phyloP scores from a whole-genome alignment of 2,329 filamentous ascomycete species.

The Cladosporium sp. region DNA sequence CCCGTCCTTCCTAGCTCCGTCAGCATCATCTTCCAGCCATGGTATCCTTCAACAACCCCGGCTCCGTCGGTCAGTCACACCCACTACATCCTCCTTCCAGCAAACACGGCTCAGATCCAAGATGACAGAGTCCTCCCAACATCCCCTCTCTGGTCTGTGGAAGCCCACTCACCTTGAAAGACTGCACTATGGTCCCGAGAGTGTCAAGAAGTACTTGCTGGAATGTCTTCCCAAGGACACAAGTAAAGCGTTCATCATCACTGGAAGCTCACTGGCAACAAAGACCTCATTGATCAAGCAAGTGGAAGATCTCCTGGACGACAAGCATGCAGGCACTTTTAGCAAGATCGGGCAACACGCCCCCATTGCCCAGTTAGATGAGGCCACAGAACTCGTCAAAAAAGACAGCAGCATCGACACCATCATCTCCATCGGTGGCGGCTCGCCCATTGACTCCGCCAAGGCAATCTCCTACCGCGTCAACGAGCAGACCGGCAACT shows the following conservation, averaged over 20 bases:
- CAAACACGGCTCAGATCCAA: constrained; percentile 35
- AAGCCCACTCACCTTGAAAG: constrained; percentile 51
- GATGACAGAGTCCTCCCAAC: constrained; percentile 46
- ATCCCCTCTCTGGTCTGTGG: constrained; percentile 52
- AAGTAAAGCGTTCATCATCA: constrained; percentile 60
- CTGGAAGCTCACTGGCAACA: constrained; percentile 53
- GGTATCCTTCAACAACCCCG: constrained; percentile 16
- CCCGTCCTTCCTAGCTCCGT: background rate
- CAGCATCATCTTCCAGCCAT: background rate
- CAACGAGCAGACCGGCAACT: constrained; percentile 43
- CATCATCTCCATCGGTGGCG: constrained; percentile 57
- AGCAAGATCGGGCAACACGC: constrained; percentile 57
- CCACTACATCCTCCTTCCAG: background rate
- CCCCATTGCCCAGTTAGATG: constrained; percentile 55
- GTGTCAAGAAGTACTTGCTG: constrained; percentile 50
- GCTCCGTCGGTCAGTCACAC: constrained; percentile 17
- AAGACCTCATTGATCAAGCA: constrained; percentile 55
- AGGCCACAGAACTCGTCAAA: constrained; percentile 50
- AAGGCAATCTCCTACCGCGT: constrained; percentile 50
- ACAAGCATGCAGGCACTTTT: constrained; percentile 55
- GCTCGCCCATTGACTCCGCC: constrained; percentile 55
- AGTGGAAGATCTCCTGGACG: constrained; percentile 51
- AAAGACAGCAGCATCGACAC: constrained; percentile 53
- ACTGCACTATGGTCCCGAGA: constrained; percentile 52
- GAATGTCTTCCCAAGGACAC: constrained; percentile 44